Evolutionary conservation across 352 stramenopile genomes (phyloP), one percentile per base, ranked within the genome.

Genomic region (Peronospora belbahrii): DNA sequence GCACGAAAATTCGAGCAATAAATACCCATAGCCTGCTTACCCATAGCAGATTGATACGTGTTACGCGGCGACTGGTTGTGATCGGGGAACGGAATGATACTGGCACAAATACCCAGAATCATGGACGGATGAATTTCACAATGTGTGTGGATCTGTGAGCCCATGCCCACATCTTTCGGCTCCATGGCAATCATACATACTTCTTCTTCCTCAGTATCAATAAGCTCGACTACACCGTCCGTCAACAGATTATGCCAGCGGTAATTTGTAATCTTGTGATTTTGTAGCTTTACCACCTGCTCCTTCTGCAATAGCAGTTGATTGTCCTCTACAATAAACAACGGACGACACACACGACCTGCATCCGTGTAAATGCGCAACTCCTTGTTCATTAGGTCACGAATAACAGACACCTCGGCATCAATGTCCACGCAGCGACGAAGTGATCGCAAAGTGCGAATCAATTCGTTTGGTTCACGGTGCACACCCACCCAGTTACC

Each of bases 31-130:
- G 97, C 96, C 69, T 99, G 97, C 74, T 99, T 99, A 38, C 97
- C 97, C 97, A 99, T 99, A 53, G 97, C 96, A 59, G 83, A 96
- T 71, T 99, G 96, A 63, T 99, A 99, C 23, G 96, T 99, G 79
- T 99, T 99, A 92, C 97, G 92, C 41, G 97, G 97, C 68, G 89
- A 98, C 74, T 99, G 97, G 68, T 99, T 99, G 85, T 99, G 97
- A 76, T 99, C 96, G 0, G 97, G 96, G 80, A 99, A 99, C 14
- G 97, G 97, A 84, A 99, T 99, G 65, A 99, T 99, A 51, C 90
- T 98, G 24, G 97, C 96, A 68, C 95, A 99, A 50, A 99, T 97
- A 38, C 97, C 97, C 4, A 99, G 72, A 64, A 99, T 99, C 94
- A 99, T 99, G 20, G 84, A 97, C 32, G 97, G 97, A 65, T 99